Base-by-base conservation (phyloP, 495 filamentous ascomycete species). In the Cercophora newfieldiana region DNA sequence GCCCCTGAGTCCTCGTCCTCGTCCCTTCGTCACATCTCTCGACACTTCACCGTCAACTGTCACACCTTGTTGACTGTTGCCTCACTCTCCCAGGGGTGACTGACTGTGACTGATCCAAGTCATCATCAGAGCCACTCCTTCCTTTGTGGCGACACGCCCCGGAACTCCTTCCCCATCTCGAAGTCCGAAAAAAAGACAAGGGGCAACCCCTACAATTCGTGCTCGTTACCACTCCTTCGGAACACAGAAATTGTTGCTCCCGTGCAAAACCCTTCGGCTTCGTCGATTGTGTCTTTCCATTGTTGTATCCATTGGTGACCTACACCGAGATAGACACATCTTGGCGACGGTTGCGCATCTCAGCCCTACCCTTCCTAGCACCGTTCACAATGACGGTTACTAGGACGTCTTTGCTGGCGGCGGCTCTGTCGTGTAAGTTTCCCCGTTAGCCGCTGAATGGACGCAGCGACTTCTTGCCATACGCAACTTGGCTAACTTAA, bases 341-440 rank as follows among this genome's bases (percentile, higher is more conserved):
- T 44, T 44, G 37, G 37, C 37, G 37, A 16, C 37, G 10, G 37
- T 44, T 44, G 37, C n/a, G n/a, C n/a, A 44, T 44, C 12, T 28
- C 25, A 14, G 26, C 7, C 21, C 16, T 54, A 24, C 25, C 3
- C 5, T 59, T 7, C 58, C 25, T 3, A 33, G 0, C 26, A 26
- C 16, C 59, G 3, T 16, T 57, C 12, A 65, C 28, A 21, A 74
- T 70, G 69, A 74, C 59, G 25, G 0, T 8, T 26, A 28, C 19
- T 12, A 54, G 14, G 19, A 12, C 33, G 49, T 51, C 55, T 12
- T 53, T 67, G 59, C 12, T 66, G 48, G 64, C 57, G 19, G 50
- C 64, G 19, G 69, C 67, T 12, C 50, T 75, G 18, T 21, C 59
- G 31, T 65, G 73, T 75, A 66, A 62, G 71, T 66, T 6, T 29